Conservation (phyloP, 2,329 filamentous ascomycete genomes). For the Claviceps africana region DNA sequence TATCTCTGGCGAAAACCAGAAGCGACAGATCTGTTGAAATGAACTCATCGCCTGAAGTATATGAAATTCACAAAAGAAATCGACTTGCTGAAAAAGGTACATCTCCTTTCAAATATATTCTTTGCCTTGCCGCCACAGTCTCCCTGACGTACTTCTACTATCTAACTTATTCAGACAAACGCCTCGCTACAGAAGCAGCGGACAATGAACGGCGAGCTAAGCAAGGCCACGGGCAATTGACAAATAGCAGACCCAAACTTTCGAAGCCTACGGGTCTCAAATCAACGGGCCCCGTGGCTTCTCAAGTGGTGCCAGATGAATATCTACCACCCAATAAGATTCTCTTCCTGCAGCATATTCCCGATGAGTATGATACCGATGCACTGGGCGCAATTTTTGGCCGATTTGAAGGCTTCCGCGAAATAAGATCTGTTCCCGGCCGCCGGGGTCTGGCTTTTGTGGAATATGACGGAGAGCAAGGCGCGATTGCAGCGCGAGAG, state of each 20-base stretch:
- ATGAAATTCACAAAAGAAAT: constrained; percentile 75
- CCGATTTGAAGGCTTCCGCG: constrained; percentile 84
- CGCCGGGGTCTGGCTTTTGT: constrained; percentile 86
- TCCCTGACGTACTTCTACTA: neutral
- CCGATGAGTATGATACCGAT: constrained; percentile 74
- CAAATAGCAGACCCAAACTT: constrained; percentile 50
- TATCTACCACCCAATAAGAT: constrained; percentile 96
- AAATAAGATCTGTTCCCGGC: constrained; percentile 79
- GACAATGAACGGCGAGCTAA: constrained; percentile 68
- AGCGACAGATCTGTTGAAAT: constrained; percentile 78
- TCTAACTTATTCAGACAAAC: constrained; percentile 37
- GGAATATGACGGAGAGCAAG: constrained; percentile 83
- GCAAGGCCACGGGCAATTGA: constrained; percentile 35
- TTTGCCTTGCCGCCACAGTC: neutral
- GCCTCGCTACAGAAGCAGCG: constrained; percentile 68
- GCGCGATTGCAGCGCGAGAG: constrained; percentile 88
- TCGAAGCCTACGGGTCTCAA: constrained; percentile 53
- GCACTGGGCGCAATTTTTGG: constrained; percentile 68
- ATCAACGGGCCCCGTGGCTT: constrained; percentile 51
- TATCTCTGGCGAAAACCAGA: constrained; percentile 66
- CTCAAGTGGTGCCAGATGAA: constrained; percentile 82
- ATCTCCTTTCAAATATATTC: constrained; percentile 6
- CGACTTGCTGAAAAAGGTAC: constrained; percentile 81
- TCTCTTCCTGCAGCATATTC: constrained; percentile 83
- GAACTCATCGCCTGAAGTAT: constrained; percentile 61